Conservation (phyloP, 139 green algal species). For the Chlorella sp. region DNA sequence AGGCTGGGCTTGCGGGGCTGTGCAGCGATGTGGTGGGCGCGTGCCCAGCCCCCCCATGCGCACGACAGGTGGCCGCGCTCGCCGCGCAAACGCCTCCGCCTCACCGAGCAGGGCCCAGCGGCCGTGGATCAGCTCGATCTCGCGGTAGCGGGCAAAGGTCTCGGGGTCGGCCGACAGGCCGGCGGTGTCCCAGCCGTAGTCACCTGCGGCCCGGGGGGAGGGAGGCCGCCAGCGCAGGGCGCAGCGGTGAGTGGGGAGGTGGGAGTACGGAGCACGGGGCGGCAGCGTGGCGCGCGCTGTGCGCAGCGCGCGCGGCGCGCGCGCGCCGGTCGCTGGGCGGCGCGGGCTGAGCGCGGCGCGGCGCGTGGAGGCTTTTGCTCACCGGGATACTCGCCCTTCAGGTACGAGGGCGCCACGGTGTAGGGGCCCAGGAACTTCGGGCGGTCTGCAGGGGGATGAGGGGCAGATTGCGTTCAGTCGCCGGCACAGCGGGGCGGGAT, state of each 20-base stretch:
- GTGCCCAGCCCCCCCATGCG: too few species aligned
- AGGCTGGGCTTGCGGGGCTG: too few species aligned
- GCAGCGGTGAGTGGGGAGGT: not conserved
- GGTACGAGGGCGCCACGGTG: constrained; percentile 67
- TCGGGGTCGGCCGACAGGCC: constrained; percentile 86
- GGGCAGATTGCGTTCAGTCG: too few species aligned
- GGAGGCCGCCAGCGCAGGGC: not conserved
- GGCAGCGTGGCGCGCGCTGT: not conserved
- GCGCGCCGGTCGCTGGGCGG: not conserved
- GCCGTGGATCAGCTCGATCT: constrained; percentile 87
- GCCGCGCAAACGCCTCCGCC: too few species aligned
- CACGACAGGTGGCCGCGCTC: too few species aligned
- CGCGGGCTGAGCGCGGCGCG: too few species aligned
- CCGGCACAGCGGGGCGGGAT: too few species aligned
- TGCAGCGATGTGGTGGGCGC: too few species aligned
- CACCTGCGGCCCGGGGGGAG: constrained; percentile 50
- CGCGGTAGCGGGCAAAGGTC: constrained; percentile 76
- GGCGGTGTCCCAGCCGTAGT: constrained; percentile 81
- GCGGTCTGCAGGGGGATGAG: too few species aligned
- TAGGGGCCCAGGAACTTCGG: constrained; percentile 90
- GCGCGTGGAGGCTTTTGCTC: not conserved
- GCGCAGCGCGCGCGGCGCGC: not conserved
- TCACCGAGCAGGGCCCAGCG: constrained; percentile 93
- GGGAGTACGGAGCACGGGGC: not conserved
- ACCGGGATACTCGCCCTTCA: constrained; percentile 50